A percentile compares a stretch with the other conserved stretches of the same genome.
phyloP scores from a whole-genome alignment of 768 basidiomycete species.

The Hygrophorus russula region DNA sequence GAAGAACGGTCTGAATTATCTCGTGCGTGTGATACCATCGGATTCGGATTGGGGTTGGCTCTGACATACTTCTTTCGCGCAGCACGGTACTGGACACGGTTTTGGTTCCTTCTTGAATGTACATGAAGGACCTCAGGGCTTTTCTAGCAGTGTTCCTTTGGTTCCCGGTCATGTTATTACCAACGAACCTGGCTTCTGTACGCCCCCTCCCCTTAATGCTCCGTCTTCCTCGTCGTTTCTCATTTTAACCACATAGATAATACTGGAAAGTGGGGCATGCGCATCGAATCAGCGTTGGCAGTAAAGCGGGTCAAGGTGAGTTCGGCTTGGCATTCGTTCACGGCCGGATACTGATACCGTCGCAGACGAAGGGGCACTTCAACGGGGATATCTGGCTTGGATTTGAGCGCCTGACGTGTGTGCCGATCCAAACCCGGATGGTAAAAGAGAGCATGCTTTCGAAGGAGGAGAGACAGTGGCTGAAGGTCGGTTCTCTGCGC shows the following conservation, averaged over 20 bases:
- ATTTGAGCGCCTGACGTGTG: slow-evolving; percentile 87
- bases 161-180: slow-evolving; percentile 85
- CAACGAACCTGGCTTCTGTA: slow-evolving; percentile 91
- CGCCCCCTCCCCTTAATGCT: slow-evolving; percentile 20
- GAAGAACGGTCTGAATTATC: slow-evolving; percentile 77
- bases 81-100: slow-evolving; percentile 91
- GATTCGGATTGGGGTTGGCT: slow-evolving; percentile 3
- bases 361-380: slow-evolving; percentile 58
- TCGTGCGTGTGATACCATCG: slow-evolving; percentile 33
- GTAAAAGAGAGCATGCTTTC: slow-evolving; percentile 77
- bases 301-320: slow-evolving; percentile 55
- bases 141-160: slow-evolving; percentile 58
- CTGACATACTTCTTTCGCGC: slow-evolving; percentile 7
- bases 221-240: slow-evolving; percentile 8
- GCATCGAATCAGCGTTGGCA: slow-evolving; percentile 79
- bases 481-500: slow-evolving; percentile 41
- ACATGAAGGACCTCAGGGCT: slow-evolving; percentile 77
- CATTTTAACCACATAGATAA: slow-evolving; percentile 35
- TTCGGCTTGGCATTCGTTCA: slow-evolving; percentile 9
- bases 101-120: slow-evolving; percentile 81
- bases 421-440: slow-evolving; percentile 88
- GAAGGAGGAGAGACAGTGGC: slow-evolving; percentile 79
- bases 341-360: not conserved
- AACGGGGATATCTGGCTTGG: slow-evolving; percentile 76
- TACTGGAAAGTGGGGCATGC: slow-evolving; percentile 77